A percentile compares a stretch with the other conserved stretches of the same genome.
Conservation (phyloP, 257 asterid genomes). For the Datura wrightii region DNA sequence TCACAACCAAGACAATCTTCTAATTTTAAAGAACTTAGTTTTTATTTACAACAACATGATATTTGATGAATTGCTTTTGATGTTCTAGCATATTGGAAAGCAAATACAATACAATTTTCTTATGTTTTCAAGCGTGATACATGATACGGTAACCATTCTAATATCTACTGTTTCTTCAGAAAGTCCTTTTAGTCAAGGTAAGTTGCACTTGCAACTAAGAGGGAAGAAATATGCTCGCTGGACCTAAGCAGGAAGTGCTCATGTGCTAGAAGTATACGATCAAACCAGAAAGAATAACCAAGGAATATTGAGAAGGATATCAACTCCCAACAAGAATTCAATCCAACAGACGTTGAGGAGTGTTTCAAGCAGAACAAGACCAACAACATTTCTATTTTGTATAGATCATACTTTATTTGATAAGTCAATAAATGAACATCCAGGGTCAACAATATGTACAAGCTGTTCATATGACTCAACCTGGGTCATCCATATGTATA, state of each 20-base stretch:
- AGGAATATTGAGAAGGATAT: background rate
- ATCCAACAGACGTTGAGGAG: background rate
- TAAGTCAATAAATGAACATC: background rate
- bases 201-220: background rate
- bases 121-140: background rate
- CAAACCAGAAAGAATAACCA: background rate
- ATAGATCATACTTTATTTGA: background rate
- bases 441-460: conserved; percentile 5
- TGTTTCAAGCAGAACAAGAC: background rate
- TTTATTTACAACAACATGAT: background rate
- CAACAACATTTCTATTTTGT: background rate
- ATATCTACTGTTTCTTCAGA: background rate
- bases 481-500: background rate
- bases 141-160: background rate
- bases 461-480: background rate
- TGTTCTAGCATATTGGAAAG: background rate
- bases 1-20: background rate
- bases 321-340: conserved; percentile 1
- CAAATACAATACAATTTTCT: background rate
- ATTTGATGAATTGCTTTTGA: background rate
- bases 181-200: conserved; percentile 7
- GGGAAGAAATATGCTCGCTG: background rate
- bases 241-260: background rate
- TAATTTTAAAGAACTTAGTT: background rate
- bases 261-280: background rate